phyloP scores from a whole-genome alignment of 78 protist species.

The Corallochytrium limacisporum region DNA sequence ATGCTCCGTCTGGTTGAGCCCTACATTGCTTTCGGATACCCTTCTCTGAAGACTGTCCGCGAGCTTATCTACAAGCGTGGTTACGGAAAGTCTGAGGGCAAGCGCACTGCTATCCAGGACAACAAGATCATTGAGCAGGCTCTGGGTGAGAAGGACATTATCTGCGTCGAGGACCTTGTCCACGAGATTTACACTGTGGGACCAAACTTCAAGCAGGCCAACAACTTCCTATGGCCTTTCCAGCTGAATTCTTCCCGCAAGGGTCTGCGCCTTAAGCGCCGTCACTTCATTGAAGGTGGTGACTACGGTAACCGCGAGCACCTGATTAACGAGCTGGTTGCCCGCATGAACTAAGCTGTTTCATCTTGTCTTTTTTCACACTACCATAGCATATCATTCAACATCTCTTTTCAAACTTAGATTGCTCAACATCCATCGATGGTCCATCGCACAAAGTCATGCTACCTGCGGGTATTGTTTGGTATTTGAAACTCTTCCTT shows the following conservation, averaged over 20 bases:
- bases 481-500: too few species aligned
- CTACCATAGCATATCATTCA: too few species aligned
- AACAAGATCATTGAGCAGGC: slow-evolving; percentile 72
- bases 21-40: slow-evolving; percentile 96
- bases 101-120: slow-evolving; percentile 82
- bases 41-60: slow-evolving; percentile 82
- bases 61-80: slow-evolving; percentile 98
- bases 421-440: too few species aligned
- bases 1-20: slow-evolving; percentile 93
- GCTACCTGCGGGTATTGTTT: too few species aligned
- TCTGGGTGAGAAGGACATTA: slow-evolving; percentile 72
- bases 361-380: too few species aligned
- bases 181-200: slow-evolving; percentile 98
- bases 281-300: slow-evolving; percentile 97
- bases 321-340: slow-evolving; percentile 68
- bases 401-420: too few species aligned
- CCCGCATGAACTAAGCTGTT: slow-evolving; percentile 60
- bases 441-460: too few species aligned
- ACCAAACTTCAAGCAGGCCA: slow-evolving; percentile 81
- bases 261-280: slow-evolving; percentile 66
- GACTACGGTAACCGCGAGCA: slow-evolving; percentile 95
- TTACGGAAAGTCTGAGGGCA: slow-evolving; percentile 69
- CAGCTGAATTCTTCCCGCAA: slow-evolving; percentile 88
- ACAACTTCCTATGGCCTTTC: slow-evolving; percentile 98
- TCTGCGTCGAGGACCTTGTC: slow-evolving; percentile 97